These are phyloP conservation scores for Pyricularia pennisetigena DNA, from an alignment of 2,329 filamentous ascomycete genomes.

Conservation along the genomic window DNA sequence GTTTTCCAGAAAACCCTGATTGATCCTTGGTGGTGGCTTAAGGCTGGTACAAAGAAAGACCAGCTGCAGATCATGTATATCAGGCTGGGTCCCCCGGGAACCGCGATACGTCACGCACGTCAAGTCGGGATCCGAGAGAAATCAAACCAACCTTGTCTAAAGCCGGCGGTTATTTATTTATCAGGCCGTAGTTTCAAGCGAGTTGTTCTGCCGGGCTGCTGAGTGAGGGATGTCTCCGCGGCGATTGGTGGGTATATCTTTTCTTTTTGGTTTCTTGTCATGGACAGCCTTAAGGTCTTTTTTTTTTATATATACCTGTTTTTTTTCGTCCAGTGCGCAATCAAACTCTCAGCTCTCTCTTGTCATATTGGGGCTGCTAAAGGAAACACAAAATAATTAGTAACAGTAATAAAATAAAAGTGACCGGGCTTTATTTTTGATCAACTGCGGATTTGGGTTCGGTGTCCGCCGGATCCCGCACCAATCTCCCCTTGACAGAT, in stretches of 20 bases:
- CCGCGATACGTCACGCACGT: not conserved
- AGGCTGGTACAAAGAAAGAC: not conserved
- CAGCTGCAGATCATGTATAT: not conserved
- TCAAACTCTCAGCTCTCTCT: not conserved
- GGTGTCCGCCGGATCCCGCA: not conserved
- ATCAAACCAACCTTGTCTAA: not conserved
- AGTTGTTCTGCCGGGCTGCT: not conserved
- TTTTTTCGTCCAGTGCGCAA: not conserved
- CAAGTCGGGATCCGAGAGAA: not conserved
- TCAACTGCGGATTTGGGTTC: not conserved
- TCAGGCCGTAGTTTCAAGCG: not conserved
- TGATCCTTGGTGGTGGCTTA: too few species aligned
- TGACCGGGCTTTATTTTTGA: not conserved
- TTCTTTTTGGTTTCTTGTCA: too few species aligned
- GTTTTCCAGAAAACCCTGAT: too few species aligned
- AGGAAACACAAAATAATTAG: too few species aligned
- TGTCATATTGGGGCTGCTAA: not conserved
- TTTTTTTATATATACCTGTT: not conserved
- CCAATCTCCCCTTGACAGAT: not conserved
- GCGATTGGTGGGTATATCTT: too few species aligned
- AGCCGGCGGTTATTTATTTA: not conserved
- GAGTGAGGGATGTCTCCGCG: not conserved
- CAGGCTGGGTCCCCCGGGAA: not conserved
- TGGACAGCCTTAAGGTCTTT: not conserved
- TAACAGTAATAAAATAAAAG: too few species aligned